phyloP scores from a whole-genome alignment of 169 alveolate species.

The Babesia bigemina region DNA sequence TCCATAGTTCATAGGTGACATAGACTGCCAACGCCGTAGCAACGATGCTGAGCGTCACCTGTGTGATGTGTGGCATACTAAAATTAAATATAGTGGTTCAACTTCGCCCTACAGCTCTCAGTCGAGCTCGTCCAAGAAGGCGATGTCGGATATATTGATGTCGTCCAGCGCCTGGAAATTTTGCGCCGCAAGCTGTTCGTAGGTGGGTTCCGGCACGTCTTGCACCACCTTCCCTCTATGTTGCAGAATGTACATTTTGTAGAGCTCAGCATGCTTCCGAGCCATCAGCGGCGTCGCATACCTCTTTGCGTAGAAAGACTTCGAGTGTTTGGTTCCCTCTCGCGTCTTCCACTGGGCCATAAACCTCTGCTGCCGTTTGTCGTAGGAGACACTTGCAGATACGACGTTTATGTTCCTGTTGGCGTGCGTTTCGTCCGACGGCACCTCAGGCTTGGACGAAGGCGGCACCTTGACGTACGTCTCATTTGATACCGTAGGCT shows the following conservation, averaged over 20 bases:
- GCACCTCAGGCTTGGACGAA: constrained; percentile 5
- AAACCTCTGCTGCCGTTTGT: constrained; percentile 75
- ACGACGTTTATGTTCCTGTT: constrained; percentile 59
- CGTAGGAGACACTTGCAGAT: constrained; percentile 76
- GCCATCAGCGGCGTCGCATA: constrained; percentile 70
- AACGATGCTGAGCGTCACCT: not conserved
- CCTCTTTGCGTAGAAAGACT: constrained; percentile 74
- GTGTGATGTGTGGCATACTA: constrained; percentile 13
- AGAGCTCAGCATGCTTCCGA: constrained; percentile 69
- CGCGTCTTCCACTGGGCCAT: constrained; percentile 82
- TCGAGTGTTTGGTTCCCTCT: constrained; percentile 79
- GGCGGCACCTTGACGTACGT: not conserved
- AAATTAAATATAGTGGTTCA: not conserved
- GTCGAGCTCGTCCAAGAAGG: constrained; percentile 27
- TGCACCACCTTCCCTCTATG: constrained; percentile 29
- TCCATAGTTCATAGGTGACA: not conserved
- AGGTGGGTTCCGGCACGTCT: constrained; percentile 63
- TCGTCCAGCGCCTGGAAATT: constrained; percentile 59
- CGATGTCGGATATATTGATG: constrained; percentile 40
- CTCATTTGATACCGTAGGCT: not conserved
- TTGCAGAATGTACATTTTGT: constrained; percentile 64
- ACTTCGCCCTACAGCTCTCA: constrained; percentile 4
- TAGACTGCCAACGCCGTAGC: not conserved
- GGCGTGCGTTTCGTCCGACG: not conserved
- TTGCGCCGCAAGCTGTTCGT: constrained; percentile 65